Conservation (phyloP, 495 filamentous ascomycete species). For the Pyronema omphalodes region DNA sequence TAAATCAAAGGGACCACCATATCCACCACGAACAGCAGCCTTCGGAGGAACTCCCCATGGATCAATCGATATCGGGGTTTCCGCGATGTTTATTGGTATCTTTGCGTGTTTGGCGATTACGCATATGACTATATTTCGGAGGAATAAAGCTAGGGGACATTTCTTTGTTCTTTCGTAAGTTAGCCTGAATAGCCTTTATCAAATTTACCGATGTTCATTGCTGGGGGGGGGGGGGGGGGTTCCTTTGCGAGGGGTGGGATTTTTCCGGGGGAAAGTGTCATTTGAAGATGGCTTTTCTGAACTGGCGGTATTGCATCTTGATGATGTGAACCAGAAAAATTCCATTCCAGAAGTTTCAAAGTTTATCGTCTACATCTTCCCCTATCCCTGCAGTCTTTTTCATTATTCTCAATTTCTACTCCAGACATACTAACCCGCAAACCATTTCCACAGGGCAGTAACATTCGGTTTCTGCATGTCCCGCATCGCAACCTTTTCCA, state of each 20-base stretch:
- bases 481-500: constrained; percentile 40
- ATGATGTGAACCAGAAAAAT: no score
- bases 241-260: no score
- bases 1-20: background rate
- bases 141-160: constrained; percentile 38
- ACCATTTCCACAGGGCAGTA: constrained; percentile 42
- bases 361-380: background rate
- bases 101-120: constrained; percentile 39
- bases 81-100: constrained; percentile 42
- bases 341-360: no score
- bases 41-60: constrained; percentile 2
- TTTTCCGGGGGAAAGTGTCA: no score
- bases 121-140: constrained; percentile 48
- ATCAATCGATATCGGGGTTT: constrained; percentile 25
- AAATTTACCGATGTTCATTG: background rate
- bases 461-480: constrained; percentile 67
- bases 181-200: background rate
- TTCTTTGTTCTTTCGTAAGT: constrained; percentile 42
- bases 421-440: constrained; percentile 23
- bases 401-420: background rate
- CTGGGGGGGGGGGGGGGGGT: no score
- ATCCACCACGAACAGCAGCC: background rate
- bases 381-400: background rate
- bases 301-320: background rate
- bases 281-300: no score